Evolutionary conservation across 139 green algal genomes (phyloP).

Genomic region (Chlorella sp.): DNA sequence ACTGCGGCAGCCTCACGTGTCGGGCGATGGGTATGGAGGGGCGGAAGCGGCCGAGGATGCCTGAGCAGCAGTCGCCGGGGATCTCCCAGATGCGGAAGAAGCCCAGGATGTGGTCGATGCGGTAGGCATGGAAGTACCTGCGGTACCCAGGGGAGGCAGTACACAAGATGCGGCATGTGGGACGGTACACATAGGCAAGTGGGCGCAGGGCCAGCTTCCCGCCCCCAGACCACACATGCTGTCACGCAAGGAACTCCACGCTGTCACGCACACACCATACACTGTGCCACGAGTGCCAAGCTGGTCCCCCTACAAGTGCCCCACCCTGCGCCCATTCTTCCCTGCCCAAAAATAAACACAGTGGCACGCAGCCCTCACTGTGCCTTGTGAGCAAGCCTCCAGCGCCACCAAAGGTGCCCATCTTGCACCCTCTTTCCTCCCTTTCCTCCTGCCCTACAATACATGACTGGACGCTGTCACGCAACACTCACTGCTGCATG

Average conservation of each 20-base stretch:
- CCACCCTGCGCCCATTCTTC: too few species aligned
- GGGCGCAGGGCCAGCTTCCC: too few species aligned
- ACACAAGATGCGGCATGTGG: neutral
- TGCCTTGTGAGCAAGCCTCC: conserved; percentile 78
- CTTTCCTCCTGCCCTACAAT: conserved; percentile 82
- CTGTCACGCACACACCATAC: too few species aligned
- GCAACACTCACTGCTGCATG: conserved; percentile 61
- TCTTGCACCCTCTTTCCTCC: conserved; percentile 84
- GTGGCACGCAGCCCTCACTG: too few species aligned
- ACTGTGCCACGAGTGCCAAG: too few species aligned
- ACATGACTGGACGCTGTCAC: neutral
- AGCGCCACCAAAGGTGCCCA: conserved; percentile 79
- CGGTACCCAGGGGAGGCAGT: neutral
- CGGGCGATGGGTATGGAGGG: conserved; percentile 76
- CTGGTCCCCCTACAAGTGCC: too few species aligned
- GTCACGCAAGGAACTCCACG: too few species aligned
- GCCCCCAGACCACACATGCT: too few species aligned
- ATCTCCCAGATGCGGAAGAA: conserved; percentile 99
- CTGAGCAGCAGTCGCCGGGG: conserved; percentile 69
- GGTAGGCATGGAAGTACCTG: conserved; percentile 94
- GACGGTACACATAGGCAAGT: too few species aligned
- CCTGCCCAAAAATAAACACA: too few species aligned
- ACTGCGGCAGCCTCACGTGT: neutral
- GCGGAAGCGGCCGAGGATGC: conserved; percentile 88
- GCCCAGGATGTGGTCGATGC: conserved; percentile 98